These are phyloP conservation scores for Diplodia seriata DNA, from an alignment of 2,329 filamentous ascomycete genomes.

Conservation along the genomic window DNA sequence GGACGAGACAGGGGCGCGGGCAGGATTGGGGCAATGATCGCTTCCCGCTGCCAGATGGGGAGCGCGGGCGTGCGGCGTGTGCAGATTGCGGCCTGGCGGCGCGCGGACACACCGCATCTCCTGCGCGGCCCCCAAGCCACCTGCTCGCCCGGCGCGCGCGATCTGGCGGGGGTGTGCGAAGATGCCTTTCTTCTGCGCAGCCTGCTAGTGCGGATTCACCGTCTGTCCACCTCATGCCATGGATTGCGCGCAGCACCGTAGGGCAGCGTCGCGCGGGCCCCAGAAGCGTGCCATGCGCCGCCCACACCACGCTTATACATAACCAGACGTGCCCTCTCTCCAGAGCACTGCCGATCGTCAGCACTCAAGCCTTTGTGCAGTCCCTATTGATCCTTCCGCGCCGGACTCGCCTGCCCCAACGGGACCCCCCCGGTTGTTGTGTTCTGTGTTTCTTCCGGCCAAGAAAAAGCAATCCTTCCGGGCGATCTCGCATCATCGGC, in stretches of 20 bases:
- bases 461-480: constrained; percentile 31
- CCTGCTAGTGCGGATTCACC: constrained; percentile 48
- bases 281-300: constrained; percentile 4
- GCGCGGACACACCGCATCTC: constrained; percentile 47
- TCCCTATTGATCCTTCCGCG: constrained; percentile 29
- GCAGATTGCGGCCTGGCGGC: constrained; percentile 35
- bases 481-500: constrained; percentile 31
- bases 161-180: constrained; percentile 45
- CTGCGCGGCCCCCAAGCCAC: constrained; percentile 41
- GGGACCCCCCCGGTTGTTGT: constrained; percentile 4
- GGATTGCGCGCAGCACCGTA: constrained; percentile 40
- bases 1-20: constrained; percentile 32
- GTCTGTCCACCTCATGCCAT: constrained; percentile 45
- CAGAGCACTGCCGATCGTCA: background rate
- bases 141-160: constrained; percentile 47
- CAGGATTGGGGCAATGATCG: constrained; percentile 36
- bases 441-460: constrained; percentile 21
- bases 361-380: background rate
- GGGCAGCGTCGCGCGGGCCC: constrained; percentile 39
- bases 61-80: constrained; percentile 29
- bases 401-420: constrained; percentile 23
- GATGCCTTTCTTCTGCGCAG: constrained; percentile 42
- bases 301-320: constrained; percentile 22
- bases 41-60: constrained; percentile 30
- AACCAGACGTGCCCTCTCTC: background rate